Percentiles rank a stretch among this genome's conserved stretches.
Evolutionary conservation across 2,329 filamentous ascomycete genomes (phyloP).

Genomic region (Rhynchosporium agropyri): DNA sequence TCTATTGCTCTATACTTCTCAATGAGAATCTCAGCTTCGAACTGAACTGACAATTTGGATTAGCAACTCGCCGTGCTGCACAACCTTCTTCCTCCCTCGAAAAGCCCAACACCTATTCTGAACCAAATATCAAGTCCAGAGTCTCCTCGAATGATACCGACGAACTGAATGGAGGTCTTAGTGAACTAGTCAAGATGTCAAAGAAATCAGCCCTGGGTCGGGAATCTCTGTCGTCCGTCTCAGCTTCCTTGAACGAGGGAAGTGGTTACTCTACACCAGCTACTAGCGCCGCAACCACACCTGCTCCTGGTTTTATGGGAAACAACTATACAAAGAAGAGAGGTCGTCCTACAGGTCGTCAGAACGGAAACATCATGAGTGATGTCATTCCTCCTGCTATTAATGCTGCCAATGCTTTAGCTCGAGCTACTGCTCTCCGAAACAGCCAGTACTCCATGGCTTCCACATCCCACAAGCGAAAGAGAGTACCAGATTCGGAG

Average conservation of each 20-base stretch:
- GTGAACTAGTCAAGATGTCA: conserved; percentile 22
- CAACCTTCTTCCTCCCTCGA: conserved; percentile 20
- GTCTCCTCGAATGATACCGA: conserved; percentile 25
- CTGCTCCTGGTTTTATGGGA: conserved; percentile 46
- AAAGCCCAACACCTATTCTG: conserved; percentile 14
- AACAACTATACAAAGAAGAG: conserved; percentile 37
- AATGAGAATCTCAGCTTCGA: not conserved
- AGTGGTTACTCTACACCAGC: conserved; percentile 62
- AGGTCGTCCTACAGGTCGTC: conserved; percentile 31
- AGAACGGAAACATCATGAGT: conserved; percentile 19
- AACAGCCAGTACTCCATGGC: conserved; percentile 54
- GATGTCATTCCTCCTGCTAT: conserved; percentile 39
- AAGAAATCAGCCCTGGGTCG: conserved; percentile 37
- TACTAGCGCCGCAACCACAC: conserved; percentile 61
- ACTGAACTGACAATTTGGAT: conserved; percentile 17
- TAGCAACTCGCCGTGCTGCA: conserved; percentile 33
- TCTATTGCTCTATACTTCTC: too few relatives aligned
- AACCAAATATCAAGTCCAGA: conserved; percentile 10
- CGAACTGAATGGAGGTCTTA: conserved; percentile 17
- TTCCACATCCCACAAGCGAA: conserved; percentile 45
- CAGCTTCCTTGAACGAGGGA: conserved; percentile 45
- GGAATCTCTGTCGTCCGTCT: conserved; percentile 46
- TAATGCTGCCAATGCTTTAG: conserved; percentile 48
- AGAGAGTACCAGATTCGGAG: conserved; percentile 50
- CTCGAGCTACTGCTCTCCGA: conserved; percentile 50